Evolutionary conservation across 352 stramenopile species (phyloP).

Genomic region (Albugo candida): DNA sequence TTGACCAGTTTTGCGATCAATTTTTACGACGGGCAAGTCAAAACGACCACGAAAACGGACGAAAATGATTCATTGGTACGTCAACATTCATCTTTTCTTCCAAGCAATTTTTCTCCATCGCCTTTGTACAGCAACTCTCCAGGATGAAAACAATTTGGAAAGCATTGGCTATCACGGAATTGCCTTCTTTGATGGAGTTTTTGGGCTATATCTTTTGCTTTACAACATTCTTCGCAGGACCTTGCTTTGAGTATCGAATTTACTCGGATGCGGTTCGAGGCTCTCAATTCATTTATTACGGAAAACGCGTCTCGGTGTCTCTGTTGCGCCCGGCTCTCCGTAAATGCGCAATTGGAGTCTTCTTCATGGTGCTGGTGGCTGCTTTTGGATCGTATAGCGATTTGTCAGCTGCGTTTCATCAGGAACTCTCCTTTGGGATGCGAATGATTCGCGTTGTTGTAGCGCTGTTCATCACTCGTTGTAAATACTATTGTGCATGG

Average conservation of each 20-base stretch:
- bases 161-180: slow-evolving; percentile 32
- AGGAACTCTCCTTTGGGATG: too few relatives aligned
- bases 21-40: slow-evolving; percentile 80
- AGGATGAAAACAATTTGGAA: slow-evolving; percentile 12
- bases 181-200: slow-evolving; percentile 88
- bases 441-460: too few relatives aligned
- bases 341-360: slow-evolving; percentile 29
- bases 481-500: not conserved
- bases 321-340: slow-evolving; percentile 15
- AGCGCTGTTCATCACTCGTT: too few relatives aligned
- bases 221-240: slow-evolving; percentile 87
- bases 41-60: slow-evolving; percentile 1
- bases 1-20: slow-evolving; percentile 95
- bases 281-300: slow-evolving; percentile 22
- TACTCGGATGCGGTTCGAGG: slow-evolving; percentile 67
- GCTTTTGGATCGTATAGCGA: slow-evolving; percentile 8
- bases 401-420: not conserved
- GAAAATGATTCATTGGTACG: not conserved
- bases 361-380: slow-evolving; percentile 31
- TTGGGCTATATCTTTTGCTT: slow-evolving; percentile 95
- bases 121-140: not conserved
- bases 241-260: slow-evolving; percentile 88
- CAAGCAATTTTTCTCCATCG: not conserved
- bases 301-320: slow-evolving; percentile 16
- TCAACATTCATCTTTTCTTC: not conserved